Evolutionary conservation across 148 eudicot species (phyloP), one percentile per base, ranked within the genome.

Genomic region (Amaranthus cruentus): DNA sequence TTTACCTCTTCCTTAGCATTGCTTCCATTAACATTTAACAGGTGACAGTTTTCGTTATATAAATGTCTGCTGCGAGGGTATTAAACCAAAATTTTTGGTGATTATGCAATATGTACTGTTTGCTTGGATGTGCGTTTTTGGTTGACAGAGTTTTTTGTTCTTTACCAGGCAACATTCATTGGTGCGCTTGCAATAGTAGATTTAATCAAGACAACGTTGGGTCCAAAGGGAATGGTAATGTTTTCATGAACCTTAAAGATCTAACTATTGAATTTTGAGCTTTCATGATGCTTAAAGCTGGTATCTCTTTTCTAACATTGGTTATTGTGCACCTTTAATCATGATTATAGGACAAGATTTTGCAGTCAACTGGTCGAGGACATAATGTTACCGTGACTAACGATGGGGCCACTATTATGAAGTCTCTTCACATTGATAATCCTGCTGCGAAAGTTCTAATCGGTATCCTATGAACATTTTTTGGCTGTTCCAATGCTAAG

Each of bases 381-480:
- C 89, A 84, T 50, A 83, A 83, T 71, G 97, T 95, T 72, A 91
- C 97, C 12, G 99, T 95, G 58, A 95, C 99, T 67, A 95, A 95
- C 80, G 99, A 91, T 78, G 99, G 99, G 69, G 97, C 99, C 18
- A 95, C 99, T 60, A 95, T 95, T 62, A 79, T 95, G 81, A 95
- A 91, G 86, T 95, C 97, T 71, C 94, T 95, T 57, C 97, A 91
- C 77, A 90, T 91, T 75, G 99, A 95, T 80, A 95, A 90, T 77
- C 90, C 99, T 60, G 96, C 99, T 66, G 97, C 99, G 71, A 95
- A 95, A 89, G 99, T 95, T 70, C 99, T 95, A 75, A 80, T 95
- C 70, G 99, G 99, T 95, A 91, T 89, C 89, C 89, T 87, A 83
- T 9, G 13, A 13, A 15, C 57, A 38, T 13, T 15, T 65, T 59